These are phyloP conservation scores for Aureobasidium melanogenum DNA, from an alignment of 2,329 filamentous ascomycete genomes.

Conservation along the genomic window DNA sequence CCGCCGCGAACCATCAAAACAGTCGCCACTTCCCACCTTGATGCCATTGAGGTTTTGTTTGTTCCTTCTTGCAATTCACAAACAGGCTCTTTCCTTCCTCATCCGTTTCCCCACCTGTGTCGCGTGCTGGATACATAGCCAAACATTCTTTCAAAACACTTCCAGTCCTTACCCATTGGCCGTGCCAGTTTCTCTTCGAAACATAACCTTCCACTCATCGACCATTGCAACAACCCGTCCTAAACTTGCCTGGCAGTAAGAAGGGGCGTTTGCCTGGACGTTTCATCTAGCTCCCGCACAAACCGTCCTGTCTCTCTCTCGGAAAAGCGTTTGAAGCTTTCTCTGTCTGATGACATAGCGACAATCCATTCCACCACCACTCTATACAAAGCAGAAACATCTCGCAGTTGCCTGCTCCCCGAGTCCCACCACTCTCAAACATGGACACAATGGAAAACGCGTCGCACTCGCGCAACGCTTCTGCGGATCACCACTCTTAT, in stretches of 20 bases:
- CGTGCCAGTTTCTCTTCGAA: not conserved
- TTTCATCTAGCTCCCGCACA: not conserved
- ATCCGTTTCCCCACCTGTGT: not conserved
- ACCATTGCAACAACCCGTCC: not conserved
- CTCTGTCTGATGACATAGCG: slow-evolving; percentile 1
- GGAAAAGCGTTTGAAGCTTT: slow-evolving; percentile 5
- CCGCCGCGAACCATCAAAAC: not conserved
- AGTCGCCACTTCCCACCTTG: not conserved
- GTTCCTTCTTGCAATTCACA: not conserved
- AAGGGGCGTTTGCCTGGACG: not conserved
- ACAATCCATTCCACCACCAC: not conserved
- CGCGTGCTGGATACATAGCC: slow-evolving; percentile 7
- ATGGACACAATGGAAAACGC: slow-evolving; percentile 10
- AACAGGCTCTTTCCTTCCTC: not conserved
- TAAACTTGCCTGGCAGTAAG: not conserved
- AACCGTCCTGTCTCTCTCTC: slow-evolving; percentile 3
- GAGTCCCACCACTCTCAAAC: not conserved
- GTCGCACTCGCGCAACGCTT: slow-evolving; percentile 25
- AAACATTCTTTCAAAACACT: slow-evolving; percentile 8
- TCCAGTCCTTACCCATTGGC: slow-evolving; percentile 5
- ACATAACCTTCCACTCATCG: not conserved
- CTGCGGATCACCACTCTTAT: slow-evolving; percentile 22
- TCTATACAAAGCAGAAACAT: not conserved
- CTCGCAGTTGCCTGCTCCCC: not conserved
- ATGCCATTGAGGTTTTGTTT: not conserved